These are phyloP conservation scores for Trichopus zeylanicus DNA, from an alignment of 116 monocot genomes.

Conservation along the genomic window DNA sequence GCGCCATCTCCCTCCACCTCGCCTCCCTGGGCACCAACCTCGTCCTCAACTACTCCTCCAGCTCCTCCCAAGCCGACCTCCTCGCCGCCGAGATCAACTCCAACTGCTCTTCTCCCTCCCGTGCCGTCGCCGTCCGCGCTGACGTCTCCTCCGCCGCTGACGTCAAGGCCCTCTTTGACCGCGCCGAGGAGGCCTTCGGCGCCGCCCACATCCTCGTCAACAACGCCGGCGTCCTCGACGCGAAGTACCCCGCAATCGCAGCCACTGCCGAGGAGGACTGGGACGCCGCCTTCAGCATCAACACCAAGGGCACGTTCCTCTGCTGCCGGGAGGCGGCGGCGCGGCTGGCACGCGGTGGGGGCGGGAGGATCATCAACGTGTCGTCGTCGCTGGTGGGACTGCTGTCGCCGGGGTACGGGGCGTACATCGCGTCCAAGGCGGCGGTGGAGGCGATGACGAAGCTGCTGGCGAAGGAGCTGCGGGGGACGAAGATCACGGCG, in stretches of 20 bases:
- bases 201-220: slow-evolving; percentile 17
- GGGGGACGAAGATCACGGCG: slow-evolving; percentile 24
- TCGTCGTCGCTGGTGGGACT: slow-evolving; percentile 14
- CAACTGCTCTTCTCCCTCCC: neutral
- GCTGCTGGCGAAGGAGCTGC: slow-evolving; percentile 24
- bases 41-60: slow-evolving; percentile 45
- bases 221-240: slow-evolving; percentile 16
- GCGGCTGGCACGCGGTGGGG: slow-evolving; percentile 21
- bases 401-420: slow-evolving; percentile 11
- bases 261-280: slow-evolving; percentile 11
- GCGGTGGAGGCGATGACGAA: slow-evolving; percentile 40
- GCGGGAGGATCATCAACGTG: slow-evolving; percentile 18
- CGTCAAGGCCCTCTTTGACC: slow-evolving; percentile 50
- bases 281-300: slow-evolving; percentile 12
- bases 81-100: slow-evolving; percentile 43
- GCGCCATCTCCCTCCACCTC: slow-evolving; percentile 35
- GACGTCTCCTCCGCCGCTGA: slow-evolving; percentile 38
- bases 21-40: slow-evolving; percentile 41
- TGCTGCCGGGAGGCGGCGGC: slow-evolving; percentile 26
- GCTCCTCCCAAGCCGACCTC: slow-evolving; percentile 29
- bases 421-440: slow-evolving; percentile 45
- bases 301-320: slow-evolving; percentile 18
- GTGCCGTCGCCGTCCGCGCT: slow-evolving; percentile 36
- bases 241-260: slow-evolving; percentile 8
- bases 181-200: slow-evolving; percentile 30